Conservation (phyloP, 1,139 yeast species). For the Yarrowia galli region DNA sequence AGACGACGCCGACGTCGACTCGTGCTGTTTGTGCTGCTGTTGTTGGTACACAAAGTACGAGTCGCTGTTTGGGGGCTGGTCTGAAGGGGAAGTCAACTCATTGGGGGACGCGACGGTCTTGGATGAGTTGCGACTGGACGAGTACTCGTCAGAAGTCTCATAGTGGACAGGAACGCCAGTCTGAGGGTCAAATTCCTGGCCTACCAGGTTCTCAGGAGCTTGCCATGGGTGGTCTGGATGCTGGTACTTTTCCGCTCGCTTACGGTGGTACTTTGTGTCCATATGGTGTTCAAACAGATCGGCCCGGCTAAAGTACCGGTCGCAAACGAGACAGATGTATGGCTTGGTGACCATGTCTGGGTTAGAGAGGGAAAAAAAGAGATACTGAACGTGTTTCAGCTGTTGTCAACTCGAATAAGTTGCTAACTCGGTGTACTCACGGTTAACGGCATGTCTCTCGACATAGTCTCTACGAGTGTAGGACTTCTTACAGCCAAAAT, state of each 20-base stretch:
- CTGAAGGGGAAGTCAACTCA: background rate
- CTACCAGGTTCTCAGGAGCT: background rate
- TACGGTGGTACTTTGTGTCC: slow-evolving; percentile 27
- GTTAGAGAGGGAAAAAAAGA: background rate
- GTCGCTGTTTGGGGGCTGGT: background rate
- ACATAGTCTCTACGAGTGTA: slow-evolving; percentile 19
- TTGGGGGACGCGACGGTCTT: background rate
- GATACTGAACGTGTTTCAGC: too few species aligned
- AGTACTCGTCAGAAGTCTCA: too few species aligned
- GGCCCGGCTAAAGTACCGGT: slow-evolving; percentile 14
- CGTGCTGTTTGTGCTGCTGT: background rate
- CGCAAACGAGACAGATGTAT: slow-evolving; percentile 22
- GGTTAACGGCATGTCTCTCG: slow-evolving; percentile 17
- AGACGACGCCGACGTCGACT: background rate
- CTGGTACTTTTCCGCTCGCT: slow-evolving; percentile 21
- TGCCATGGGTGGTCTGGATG: slow-evolving; percentile 31
- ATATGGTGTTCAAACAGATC: slow-evolving; percentile 28
- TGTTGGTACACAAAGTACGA: slow-evolving; percentile 13
- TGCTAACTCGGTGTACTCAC: slow-evolving; percentile 4
- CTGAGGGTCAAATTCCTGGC: background rate
- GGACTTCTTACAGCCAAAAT: slow-evolving; percentile 25
- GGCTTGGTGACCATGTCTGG: slow-evolving; percentile 29
- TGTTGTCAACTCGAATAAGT: too few species aligned
- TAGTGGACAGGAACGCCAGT: too few species aligned
- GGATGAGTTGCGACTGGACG: too few species aligned